phyloP scores from a whole-genome alignment of 805 yeast genomes.

The Hanseniaspora pseudoguilliermondii region DNA sequence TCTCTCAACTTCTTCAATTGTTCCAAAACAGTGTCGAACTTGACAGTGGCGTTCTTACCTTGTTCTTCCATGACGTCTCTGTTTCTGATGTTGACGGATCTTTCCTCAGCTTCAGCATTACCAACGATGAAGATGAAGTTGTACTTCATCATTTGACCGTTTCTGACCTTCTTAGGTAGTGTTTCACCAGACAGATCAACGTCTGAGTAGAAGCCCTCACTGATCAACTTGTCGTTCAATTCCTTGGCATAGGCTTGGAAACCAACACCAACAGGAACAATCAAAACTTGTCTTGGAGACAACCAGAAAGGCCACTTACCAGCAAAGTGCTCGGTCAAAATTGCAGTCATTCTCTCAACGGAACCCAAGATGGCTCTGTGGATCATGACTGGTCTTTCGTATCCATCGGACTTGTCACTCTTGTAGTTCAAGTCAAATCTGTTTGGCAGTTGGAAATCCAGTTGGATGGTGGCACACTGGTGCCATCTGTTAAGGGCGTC shows the following conservation, averaged over 20 bases:
- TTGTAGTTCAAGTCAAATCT: conserved; percentile 86
- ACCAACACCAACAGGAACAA: conserved; percentile 93
- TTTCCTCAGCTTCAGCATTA: conserved; percentile 71
- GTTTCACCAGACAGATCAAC: conserved; percentile 92
- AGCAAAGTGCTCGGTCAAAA: conserved; percentile 92
- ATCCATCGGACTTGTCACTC: conserved; percentile 46
- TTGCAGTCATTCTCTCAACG: conserved; percentile 98
- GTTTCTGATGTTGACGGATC: conserved; percentile 87
- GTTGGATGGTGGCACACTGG: conserved; percentile 97
- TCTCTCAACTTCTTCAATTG: conserved; percentile 58
- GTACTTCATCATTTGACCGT: conserved; percentile 86
- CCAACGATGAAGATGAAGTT: conserved; percentile 96
- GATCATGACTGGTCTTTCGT: conserved; percentile 91
- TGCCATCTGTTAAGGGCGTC: conserved; percentile 95
- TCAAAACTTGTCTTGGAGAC: conserved; percentile 95
- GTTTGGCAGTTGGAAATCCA: conserved; percentile 94
- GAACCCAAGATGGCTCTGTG: conserved; percentile 98
- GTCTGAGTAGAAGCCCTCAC: conserved; percentile 78
- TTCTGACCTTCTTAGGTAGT: conserved; percentile 94
- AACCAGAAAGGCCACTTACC: conserved; percentile 99
- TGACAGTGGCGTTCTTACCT: conserved; percentile 76
- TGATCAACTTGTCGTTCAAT: conserved; percentile 56
- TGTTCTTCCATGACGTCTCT: conserved; percentile 89
- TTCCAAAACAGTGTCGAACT: conserved; percentile 56
- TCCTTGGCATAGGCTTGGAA: conserved; percentile 81